Conservation (phyloP, 345 rosid species). For the Rhodamnia argentea region DNA sequence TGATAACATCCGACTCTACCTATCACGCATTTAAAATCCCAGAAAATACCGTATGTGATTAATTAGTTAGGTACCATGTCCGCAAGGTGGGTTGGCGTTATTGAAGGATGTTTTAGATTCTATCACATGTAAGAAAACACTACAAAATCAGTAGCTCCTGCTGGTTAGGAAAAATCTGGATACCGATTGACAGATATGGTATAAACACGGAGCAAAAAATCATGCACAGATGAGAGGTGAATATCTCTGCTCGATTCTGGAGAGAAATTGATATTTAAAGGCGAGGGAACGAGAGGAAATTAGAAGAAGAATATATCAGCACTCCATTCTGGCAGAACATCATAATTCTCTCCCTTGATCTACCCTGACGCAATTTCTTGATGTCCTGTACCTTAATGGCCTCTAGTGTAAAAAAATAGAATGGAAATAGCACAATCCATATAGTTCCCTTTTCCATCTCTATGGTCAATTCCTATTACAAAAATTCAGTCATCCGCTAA, state of each 20-base stretch:
- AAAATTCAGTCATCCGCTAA: background rate
- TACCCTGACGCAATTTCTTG: background rate
- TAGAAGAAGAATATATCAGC: background rate
- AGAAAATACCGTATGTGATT: no score
- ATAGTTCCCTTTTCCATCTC: background rate
- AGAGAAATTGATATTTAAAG: no score
- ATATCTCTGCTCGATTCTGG: fast-evolving
- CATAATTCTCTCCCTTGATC: background rate
- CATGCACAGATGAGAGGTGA: background rate
- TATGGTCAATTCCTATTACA: background rate
- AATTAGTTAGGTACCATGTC: no score
- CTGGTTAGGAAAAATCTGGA: no score
- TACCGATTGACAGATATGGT: fast-evolving
- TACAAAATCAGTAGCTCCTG: no score
- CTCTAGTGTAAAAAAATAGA: background rate
- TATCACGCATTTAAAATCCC: no score
- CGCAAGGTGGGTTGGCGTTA: no score
- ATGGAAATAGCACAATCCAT: background rate
- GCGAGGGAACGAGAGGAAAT: background rate
- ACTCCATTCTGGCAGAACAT: background rate
- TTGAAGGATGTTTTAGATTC: no score
- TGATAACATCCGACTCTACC: no score
- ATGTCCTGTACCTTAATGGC: no score
- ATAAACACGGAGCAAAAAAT: background rate
- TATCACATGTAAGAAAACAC: no score